These are phyloP conservation scores for Solanum stenotomum DNA, from an alignment of 257 asterid species.

Conservation along the genomic window DNA sequence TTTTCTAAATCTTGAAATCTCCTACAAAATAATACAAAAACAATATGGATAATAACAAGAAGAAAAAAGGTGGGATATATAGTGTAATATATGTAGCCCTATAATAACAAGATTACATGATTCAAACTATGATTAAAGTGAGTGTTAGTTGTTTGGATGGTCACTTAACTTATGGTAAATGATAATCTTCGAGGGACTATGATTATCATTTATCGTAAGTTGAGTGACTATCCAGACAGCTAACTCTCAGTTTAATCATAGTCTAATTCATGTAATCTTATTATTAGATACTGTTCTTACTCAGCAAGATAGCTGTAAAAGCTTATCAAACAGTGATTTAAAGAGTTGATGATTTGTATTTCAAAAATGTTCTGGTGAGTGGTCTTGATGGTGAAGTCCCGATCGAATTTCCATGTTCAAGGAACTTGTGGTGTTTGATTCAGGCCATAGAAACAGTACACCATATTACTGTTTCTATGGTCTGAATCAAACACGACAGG, in stretches of 20 bases:
- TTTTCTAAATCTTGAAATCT: too few relatives aligned
- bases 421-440: neutral
- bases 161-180: neutral
- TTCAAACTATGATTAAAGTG: neutral
- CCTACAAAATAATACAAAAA: too few relatives aligned
- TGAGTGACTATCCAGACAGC: neutral
- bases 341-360: constrained; percentile 11
- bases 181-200: too few relatives aligned
- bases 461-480: neutral
- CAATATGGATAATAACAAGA: too few relatives aligned
- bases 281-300: constrained; percentile 5
- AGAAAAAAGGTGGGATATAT: too few relatives aligned
- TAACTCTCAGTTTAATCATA: neutral
- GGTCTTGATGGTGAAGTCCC: neutral
- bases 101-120: neutral
- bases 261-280: neutral
- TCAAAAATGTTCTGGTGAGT: neutral
- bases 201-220: neutral
- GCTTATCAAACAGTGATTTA: constrained; percentile 32
- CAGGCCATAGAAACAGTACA: neutral
- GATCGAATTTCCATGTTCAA: neutral
- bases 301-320: constrained; percentile 38
- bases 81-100: too few relatives aligned
- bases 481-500: neutral
- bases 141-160: neutral